phyloP scores from a whole-genome alignment of 1,284 basidiomycete genomes.

The Leccinum fallax region DNA sequence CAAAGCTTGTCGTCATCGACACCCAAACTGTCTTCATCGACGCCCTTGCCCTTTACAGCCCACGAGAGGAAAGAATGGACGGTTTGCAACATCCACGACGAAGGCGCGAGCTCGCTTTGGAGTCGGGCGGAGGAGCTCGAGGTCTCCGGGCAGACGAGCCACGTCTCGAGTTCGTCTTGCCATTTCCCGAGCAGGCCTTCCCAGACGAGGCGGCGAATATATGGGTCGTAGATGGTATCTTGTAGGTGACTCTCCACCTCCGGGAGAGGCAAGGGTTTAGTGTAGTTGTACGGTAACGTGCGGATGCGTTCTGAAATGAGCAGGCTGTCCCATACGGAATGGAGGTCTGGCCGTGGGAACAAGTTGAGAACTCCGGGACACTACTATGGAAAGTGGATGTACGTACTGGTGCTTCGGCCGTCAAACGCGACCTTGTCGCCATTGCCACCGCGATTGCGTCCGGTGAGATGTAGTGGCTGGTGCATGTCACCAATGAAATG shows the following conservation, averaged over 20 bases:
- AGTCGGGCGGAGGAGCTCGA: constrained; percentile 1
- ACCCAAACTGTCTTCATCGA: constrained; percentile 23
- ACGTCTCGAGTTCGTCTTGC: constrained; percentile 56
- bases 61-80: constrained; percentile 27
- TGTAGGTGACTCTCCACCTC: constrained; percentile 75
- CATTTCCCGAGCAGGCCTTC: constrained; percentile 77
- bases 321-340: constrained; percentile 84
- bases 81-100: constrained; percentile 26
- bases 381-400: not conserved
- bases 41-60: not conserved
- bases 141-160: constrained; percentile 65
- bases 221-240: constrained; percentile 86
- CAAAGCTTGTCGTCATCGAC: constrained; percentile 70
- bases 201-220: constrained; percentile 82
- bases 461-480: constrained; percentile 88
- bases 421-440: constrained; percentile 72
- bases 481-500: constrained; percentile 93
- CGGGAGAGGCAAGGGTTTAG: constrained; percentile 60
- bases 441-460: constrained; percentile 86
- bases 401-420: constrained; percentile 64
- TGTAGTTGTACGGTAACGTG: constrained; percentile 74
- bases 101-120: constrained; percentile 1
- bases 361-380: not conserved
- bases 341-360: constrained; percentile 57
- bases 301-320: constrained; percentile 84